Evolutionary conservation across 441 rosid genomes (phyloP), one percentile per base, ranked within the genome.

Genomic region (Sinapis alba): DNA sequence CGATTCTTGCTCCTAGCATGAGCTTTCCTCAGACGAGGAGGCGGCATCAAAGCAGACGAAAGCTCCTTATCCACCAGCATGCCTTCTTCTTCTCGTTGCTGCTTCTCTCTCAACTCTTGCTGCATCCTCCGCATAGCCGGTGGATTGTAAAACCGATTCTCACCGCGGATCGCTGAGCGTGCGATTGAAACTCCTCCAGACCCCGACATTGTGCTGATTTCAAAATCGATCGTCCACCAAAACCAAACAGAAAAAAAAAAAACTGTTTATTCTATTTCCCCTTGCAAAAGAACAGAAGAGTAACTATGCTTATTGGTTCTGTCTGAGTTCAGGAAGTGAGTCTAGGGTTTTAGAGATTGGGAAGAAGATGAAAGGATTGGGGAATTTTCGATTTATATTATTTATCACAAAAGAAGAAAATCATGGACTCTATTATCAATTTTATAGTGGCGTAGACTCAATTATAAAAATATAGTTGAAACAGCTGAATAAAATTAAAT

Each of bases 111-210:
- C 43, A 79, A 9, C 72, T 80, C 80, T 54, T 81, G 83, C 65
- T 82, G 80, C 73, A 71, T 86, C 64, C 80, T 82, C 28, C 97
- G 79, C 83, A 93, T 79, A 61, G 87, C 84, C 10, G 97, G 98
- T 7, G 93, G 89, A 26, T 88, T 83, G 62, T 93, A 89, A 65
- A 92, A 89, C 24, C 92, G 89, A 69, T 80, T 86, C 75, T 88
- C 94, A 2, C 95, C 96, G 1, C 93, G 84, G 78, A 72, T 61
- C 58, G 86, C 80, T 73, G 75, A 75, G 0, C 82, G 72, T 1
- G 82, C 82, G 69, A 73, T 81, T 62, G 89, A 84, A 78, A 80
- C 86, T 23, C 88, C 86, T 67, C 88, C 88, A 16, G 90, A 84
- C 16, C 86, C 88, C 62, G 92, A 85, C 95, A 91, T 91, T 83